phyloP scores from a whole-genome alignment of 78 protist genomes.

The Planoprotostelium fungivorum region DNA sequence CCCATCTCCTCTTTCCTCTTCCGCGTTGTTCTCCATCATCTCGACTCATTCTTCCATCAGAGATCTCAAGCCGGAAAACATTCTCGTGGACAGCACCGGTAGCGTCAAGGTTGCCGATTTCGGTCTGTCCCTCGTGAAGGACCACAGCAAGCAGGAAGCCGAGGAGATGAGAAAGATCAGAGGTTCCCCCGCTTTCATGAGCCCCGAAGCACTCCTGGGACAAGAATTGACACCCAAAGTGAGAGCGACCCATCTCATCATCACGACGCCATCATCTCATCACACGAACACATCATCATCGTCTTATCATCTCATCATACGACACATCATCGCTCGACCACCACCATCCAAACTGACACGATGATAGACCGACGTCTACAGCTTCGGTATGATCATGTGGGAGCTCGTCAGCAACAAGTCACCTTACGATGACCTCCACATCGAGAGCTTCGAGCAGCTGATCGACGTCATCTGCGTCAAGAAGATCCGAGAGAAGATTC shows the following conservation, averaged over 20 bases:
- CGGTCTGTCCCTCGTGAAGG: slow-evolving; percentile 72
- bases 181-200: not conserved
- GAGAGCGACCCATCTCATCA: too few species aligned
- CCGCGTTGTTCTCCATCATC: too few species aligned
- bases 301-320: too few species aligned
- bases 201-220: not conserved
- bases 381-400: not conserved
- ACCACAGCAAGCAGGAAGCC: not conserved
- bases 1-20: too few species aligned
- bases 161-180: not conserved
- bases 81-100: slow-evolving; percentile 76
- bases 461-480: not conserved
- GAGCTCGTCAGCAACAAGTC: not conserved
- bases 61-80: slow-evolving; percentile 65
- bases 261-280: too few species aligned
- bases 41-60: too few species aligned
- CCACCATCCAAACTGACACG: not conserved
- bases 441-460: not conserved
- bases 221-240: not conserved
- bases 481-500: not conserved
- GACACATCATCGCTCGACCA: too few species aligned
- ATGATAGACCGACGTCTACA: not conserved
- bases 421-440: not conserved
- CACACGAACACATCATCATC: too few species aligned
- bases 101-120: slow-evolving; percentile 93